Evolutionary conservation across 768 basidiomycete species (phyloP), one percentile per base, ranked within the genome.

Genomic region (Lepiota subincarnata): DNA sequence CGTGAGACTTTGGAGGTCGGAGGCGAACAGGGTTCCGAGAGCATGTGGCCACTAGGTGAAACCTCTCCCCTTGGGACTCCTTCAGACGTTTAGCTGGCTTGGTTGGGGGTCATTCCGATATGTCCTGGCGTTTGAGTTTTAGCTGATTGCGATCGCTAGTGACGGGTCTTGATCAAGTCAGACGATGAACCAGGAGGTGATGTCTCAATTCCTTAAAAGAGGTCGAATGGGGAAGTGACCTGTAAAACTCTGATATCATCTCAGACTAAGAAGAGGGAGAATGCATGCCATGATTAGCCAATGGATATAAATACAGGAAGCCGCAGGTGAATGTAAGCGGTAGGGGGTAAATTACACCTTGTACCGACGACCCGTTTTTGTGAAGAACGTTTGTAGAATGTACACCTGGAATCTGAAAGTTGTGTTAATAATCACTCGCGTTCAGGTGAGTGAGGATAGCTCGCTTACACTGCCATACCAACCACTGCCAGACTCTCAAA

Each of bases 321-420:
- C 24, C 53, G 14, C 26, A 24, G 39, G 19, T 19, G 39, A 44
- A 34, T 16, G 20, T 34, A 39, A 47, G 37, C 12, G 52, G 26
- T 46, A 52, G 24, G 31, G 48, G 48, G 20, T 16, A 37, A 38
- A 31, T 48, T 83, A 92, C 64, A 92, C 90, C 74, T 91, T 92
- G 76, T 92, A 93, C 64, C 84, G 78, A 68, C 91, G 81, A 34
- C 91, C 92, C 6, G 92, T 93, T 68, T 87, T 83, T n/a, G 90
- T 93, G 73, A 98, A 98, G 84, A 96, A 98, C 16, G 92, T 95
- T 70, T 95, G 92, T 19, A 98, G 80, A 41, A 95, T 75, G 66
- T 93, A 96, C 11, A 96, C 89, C 71, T 98, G 94, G 55, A 89
- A 68, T 4, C 93, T 95, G 26, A 53, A 59, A 34, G n/a, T 58